Evolutionary conservation across 805 yeast species (phyloP).

Genomic region (Suhomyces prunicola): DNA sequence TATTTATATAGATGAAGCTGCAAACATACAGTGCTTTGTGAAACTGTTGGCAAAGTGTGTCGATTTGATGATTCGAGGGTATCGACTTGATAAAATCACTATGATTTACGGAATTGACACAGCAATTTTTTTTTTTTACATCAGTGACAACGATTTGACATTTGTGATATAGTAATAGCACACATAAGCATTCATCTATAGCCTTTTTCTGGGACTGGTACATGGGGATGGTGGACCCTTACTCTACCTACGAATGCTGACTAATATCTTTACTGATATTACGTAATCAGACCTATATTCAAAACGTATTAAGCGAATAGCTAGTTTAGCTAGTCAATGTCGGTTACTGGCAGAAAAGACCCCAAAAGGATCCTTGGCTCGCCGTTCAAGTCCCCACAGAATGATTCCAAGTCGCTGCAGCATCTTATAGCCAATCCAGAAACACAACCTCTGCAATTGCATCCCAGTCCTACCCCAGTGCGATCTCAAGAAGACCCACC

Average conservation of each 20-base stretch:
- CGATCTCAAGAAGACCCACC: not conserved
- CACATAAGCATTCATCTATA: too few relatives aligned
- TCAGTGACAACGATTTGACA: not conserved
- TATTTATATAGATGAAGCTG: too few relatives aligned
- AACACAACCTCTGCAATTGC: not conserved
- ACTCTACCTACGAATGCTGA: not conserved
- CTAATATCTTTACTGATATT: not conserved
- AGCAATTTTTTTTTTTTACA: too few relatives aligned
- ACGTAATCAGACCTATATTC: not conserved
- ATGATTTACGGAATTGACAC: too few relatives aligned
- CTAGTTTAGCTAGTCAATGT: not conserved
- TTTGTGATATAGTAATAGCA: not conserved
- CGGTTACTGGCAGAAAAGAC: not conserved
- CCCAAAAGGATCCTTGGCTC: constrained; percentile 19
- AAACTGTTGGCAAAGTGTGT: too few relatives aligned
- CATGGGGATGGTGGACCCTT: not conserved
- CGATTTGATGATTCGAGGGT: too few relatives aligned
- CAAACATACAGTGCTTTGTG: too few relatives aligned
- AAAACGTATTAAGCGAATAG: not conserved
- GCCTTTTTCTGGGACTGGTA: too few relatives aligned
- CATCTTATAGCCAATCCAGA: not conserved
- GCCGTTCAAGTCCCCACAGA: constrained; percentile 20
- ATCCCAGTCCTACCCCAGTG: not conserved
- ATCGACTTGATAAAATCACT: too few relatives aligned
- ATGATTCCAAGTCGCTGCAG: not conserved